Evolutionary conservation across 176 grass and related monocot genomes (phyloP).

Genomic region (Phoenix roebelenii): DNA sequence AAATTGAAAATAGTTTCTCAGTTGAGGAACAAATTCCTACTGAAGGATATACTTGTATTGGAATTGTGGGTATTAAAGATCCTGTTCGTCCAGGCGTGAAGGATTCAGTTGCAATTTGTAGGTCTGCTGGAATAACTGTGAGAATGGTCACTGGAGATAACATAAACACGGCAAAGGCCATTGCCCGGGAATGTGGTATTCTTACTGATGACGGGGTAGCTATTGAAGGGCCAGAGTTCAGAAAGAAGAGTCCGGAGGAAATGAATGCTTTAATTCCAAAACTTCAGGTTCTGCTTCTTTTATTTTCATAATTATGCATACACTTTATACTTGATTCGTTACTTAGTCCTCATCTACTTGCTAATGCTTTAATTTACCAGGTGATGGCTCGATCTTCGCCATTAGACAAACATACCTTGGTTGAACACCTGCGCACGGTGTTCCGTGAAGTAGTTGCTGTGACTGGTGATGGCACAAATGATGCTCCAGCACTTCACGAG

Average conservation of each 20-base stretch:
- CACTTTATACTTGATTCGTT: background rate
- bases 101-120: slow-evolving; percentile 87
- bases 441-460: slow-evolving; percentile 90
- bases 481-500: slow-evolving; percentile 82
- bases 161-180: slow-evolving; percentile 88
- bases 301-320: slow-evolving; percentile 10
- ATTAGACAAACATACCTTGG: slow-evolving; percentile 71
- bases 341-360: slow-evolving; percentile 7
- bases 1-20: slow-evolving; percentile 57
- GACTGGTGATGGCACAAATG: slow-evolving; percentile 97
- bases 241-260: slow-evolving; percentile 70
- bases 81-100: slow-evolving; percentile 84
- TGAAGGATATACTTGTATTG: slow-evolving; percentile 80
- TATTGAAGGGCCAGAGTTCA: slow-evolving; percentile 89
- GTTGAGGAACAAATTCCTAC: slow-evolving; percentile 42
- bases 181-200: slow-evolving; percentile 94
- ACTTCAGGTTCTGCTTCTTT: slow-evolving; percentile 60
- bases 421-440: slow-evolving; percentile 54
- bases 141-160: slow-evolving; percentile 99
- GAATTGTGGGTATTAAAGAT: slow-evolving; percentile 93
- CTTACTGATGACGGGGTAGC: slow-evolving; percentile 78
- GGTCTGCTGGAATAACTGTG: slow-evolving; percentile 75
- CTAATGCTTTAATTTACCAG: slow-evolving; percentile 28
- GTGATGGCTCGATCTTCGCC: slow-evolving; percentile 82
- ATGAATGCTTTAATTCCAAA: slow-evolving; percentile 77